Base-by-base conservation (phyloP, 2,329 filamentous ascomycete species). In the Neonectria neomacrospora region DNA sequence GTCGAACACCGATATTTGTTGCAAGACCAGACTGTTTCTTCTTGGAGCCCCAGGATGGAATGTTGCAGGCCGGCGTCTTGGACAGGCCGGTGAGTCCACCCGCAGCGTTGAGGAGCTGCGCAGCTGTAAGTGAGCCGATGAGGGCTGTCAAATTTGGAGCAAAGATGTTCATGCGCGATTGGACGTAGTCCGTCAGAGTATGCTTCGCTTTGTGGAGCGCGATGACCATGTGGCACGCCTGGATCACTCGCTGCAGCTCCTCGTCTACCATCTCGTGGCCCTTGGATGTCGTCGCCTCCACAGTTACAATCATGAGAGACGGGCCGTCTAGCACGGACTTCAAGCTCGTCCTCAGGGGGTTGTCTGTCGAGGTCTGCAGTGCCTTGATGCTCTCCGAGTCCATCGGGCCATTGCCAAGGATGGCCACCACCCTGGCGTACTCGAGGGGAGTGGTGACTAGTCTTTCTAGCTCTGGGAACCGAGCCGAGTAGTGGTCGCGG, bases 141-240 rank as follows among this genome's bases (percentile, higher is more conserved):
- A 99, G 86, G 1, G 89, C 90, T 0, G 96, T 97, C 57, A 98
- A 81, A 73, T 99, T 99, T 0, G 96, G 96, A 5, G 96, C 96
- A 75, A 98, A 98, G 34, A 97, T 85, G 70, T 91, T 96, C 93
- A 99, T 98, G 65, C 96, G 92, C 37, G 95, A 97, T 79, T 97
- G 93, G 16, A 99, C 96, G 74, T 97, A 99, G 76, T 96, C 91
- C 2, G 93, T 97, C 58, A 99, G 85, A 1, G 90, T 91, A 65
- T 87, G 90, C 79, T 97, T 97, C 28, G 95, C 94, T 68, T 86
- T 89, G 76, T 98, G 93, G 10, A 99, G 88, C 39, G 90, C 86
- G n/a, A 98, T 84, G 10, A 93, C 91, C 88, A 96, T 96, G 67
- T 94, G 88, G 79, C 94, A 97, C 9, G 94, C 95, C 55, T 87